A percentile compares a stretch with the other conserved stretches of the same genome.
Conservation (phyloP, 176 grass and related monocot genomes). For the Zoysia japonica region DNA sequence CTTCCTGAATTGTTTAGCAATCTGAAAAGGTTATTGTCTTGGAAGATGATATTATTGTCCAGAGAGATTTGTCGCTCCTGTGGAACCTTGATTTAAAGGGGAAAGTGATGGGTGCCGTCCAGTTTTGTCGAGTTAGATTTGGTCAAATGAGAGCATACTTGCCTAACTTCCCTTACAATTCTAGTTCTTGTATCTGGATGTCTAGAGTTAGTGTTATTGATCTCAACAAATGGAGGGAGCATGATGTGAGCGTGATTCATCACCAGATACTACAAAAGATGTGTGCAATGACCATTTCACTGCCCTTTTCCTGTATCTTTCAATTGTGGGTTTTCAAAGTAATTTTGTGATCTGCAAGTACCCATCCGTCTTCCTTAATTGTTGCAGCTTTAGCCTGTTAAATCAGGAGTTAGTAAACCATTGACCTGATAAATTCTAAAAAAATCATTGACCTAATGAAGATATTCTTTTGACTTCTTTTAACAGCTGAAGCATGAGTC, state of each 20-base stretch:
- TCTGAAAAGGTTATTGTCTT: slow-evolving; percentile 67
- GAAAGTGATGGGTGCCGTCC: slow-evolving; percentile 66
- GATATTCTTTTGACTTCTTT: neutral
- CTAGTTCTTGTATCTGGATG: slow-evolving; percentile 71
- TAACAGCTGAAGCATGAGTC: slow-evolving; percentile 49
- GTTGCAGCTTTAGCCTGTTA: slow-evolving; percentile 8
- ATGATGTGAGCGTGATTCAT: slow-evolving; percentile 53
- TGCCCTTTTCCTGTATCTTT: slow-evolving; percentile 14
- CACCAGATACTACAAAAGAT: slow-evolving; percentile 54
- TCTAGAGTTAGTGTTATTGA: slow-evolving; percentile 74
- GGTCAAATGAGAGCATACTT: slow-evolving; percentile 57
- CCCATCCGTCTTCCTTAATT: neutral
- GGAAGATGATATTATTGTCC: slow-evolving; percentile 82
- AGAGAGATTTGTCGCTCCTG: slow-evolving; percentile 66
- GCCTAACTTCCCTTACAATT: slow-evolving; percentile 43
- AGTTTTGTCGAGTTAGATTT: slow-evolving; percentile 63
- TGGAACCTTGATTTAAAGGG: slow-evolving; percentile 74
- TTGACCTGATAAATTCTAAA: neutral
- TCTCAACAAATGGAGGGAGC: slow-evolving; percentile 73
- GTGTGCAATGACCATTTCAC: slow-evolving; percentile 22
- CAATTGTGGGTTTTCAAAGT: neutral
- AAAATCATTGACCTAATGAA: slow-evolving; percentile 11
- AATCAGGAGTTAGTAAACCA: neutral
- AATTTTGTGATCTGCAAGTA: neutral
- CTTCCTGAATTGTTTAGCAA: slow-evolving; percentile 63